Evolutionary conservation across 106 monocot genomes (phyloP).

Genomic region (Apostasia ramifera): DNA sequence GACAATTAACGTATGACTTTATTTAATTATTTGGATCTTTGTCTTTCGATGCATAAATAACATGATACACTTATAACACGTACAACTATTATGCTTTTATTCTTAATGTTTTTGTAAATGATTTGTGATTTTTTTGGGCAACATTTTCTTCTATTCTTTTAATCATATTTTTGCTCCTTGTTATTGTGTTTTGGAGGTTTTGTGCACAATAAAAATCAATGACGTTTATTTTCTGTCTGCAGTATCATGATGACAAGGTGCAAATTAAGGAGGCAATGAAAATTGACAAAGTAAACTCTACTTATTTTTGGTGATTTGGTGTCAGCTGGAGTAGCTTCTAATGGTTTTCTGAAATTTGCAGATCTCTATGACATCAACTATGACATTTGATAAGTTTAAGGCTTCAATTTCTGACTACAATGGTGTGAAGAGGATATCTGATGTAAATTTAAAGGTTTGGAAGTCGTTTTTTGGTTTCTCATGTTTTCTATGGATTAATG

Average conservation of each 20-base stretch:
- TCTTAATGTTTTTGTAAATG: too few species aligned
- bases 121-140: conserved; percentile 29
- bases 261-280: conserved; percentile 79
- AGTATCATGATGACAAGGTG: conserved; percentile 88
- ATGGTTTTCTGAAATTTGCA: conserved; percentile 22
- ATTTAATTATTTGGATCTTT: too few species aligned
- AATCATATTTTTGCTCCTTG: neutral
- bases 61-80: too few species aligned
- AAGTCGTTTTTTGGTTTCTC: too few species aligned
- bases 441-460: conserved; percentile 73
- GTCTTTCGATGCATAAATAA: too few species aligned
- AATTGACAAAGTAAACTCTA: conserved; percentile 45
- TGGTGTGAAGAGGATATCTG: conserved; percentile 59
- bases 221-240: conserved; percentile 19
- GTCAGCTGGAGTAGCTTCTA: neutral
- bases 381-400: conserved; percentile 65
- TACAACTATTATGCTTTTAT: too few species aligned
- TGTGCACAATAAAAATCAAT: neutral
- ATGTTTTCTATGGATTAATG: too few species aligned
- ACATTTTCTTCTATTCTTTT: conserved; percentile 40
- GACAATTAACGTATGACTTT: too few species aligned
- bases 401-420: conserved; percentile 37
- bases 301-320: neutral
- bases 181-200: neutral
- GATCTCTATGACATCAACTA: conserved; percentile 61